Conservation (phyloP, 306 rosid genomes). For the Ceratonia siliqua region DNA sequence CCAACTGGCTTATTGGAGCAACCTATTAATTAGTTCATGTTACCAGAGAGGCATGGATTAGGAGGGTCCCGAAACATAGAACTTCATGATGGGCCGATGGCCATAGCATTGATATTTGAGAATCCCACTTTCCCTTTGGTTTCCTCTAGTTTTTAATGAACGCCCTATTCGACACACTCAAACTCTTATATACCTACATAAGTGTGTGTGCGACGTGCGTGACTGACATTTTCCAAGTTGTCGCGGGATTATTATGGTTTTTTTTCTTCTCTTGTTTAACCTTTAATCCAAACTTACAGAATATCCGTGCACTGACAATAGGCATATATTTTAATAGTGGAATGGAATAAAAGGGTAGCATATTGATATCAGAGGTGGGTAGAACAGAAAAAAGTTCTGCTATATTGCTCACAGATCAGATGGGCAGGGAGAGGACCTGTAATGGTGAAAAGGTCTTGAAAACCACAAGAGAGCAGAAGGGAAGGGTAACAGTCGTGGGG, state of each 20-base stretch:
- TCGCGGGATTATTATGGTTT: constrained; percentile 34
- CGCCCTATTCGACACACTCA: neutral
- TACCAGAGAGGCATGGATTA: constrained; percentile 6
- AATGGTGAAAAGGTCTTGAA: too few species aligned
- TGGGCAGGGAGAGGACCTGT: constrained; percentile 34
- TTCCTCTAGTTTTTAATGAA: constrained; percentile 7
- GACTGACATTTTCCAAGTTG: constrained; percentile 47
- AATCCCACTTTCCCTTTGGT: too few species aligned
- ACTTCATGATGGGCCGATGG: constrained; percentile 12
- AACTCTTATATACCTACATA: neutral
- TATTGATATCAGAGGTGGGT: too few species aligned
- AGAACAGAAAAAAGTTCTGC: constrained; percentile 38
- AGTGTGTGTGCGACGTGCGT: constrained; percentile 49
- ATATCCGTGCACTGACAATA: constrained; percentile 39
- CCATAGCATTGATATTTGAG: constrained; percentile 11
- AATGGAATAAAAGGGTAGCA: constrained; percentile 35
- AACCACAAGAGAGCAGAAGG: constrained; percentile 35
- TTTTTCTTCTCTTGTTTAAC: constrained; percentile 42
- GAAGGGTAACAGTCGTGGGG: constrained; percentile 29
- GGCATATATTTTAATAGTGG: too few species aligned
- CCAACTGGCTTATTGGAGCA: constrained; percentile 26
- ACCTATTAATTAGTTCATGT: constrained; percentile 22
- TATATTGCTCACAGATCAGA: constrained; percentile 29
- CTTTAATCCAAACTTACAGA: constrained; percentile 41
- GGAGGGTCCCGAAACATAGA: constrained; percentile 23